These are phyloP conservation scores for Pythium scleroteichum DNA, from an alignment of 352 stramenopile species.

Conservation along the genomic window DNA sequence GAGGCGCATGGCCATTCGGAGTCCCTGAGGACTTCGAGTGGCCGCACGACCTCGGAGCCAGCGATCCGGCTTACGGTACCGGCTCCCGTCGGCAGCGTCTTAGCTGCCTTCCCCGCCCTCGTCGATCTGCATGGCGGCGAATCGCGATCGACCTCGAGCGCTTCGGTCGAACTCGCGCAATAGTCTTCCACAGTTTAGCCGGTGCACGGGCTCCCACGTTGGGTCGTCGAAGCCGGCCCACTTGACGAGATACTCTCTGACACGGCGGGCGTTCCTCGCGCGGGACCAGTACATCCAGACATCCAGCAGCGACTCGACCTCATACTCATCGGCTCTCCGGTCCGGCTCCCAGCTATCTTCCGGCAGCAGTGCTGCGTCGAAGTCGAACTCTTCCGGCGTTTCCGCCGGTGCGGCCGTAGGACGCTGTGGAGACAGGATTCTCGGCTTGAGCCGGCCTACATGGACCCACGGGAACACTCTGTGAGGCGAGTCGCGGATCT, in stretches of 20 bases:
- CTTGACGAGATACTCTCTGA: slow-evolving; percentile 25
- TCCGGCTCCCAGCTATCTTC: slow-evolving; percentile 30
- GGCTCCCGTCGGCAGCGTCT: too few species aligned
- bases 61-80: too few species aligned
- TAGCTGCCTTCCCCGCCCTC: slow-evolving; percentile 3
- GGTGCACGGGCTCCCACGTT: slow-evolving; percentile 11
- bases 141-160: slow-evolving; percentile 2
- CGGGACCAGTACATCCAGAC: too few species aligned
- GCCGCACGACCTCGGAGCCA: too few species aligned
- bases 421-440: slow-evolving; percentile 7
- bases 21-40: background rate
- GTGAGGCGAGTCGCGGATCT: slow-evolving; percentile 9
- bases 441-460: slow-evolving; percentile 29
- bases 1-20: background rate
- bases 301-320: slow-evolving; percentile 22
- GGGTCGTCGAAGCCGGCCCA: slow-evolving; percentile 26
- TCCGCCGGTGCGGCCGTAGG: background rate
- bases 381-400: slow-evolving; percentile 21
- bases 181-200: slow-evolving; percentile 15
- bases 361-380: slow-evolving; percentile 27
- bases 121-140: slow-evolving; percentile 19
- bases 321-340: slow-evolving; percentile 11
- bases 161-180: slow-evolving; percentile 26
- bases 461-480: slow-evolving; percentile 27
- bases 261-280: slow-evolving; percentile 1